Evolutionary conservation across 1,139 yeast genomes (phyloP).

Genomic region (Kluyveromyces sp.): DNA sequence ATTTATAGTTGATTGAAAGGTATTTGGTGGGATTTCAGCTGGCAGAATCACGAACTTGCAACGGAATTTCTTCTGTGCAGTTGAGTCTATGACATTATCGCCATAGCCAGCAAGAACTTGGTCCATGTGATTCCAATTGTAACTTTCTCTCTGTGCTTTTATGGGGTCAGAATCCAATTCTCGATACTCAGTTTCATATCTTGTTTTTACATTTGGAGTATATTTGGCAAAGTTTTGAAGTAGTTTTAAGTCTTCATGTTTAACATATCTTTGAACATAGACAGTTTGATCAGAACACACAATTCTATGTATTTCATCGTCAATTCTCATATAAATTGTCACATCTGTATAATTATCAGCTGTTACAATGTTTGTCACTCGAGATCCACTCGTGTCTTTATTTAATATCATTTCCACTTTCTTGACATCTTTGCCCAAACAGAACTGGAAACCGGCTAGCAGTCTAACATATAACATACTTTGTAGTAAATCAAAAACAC

Average conservation of each 20-base stretch:
- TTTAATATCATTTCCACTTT: slow-evolving; percentile 48
- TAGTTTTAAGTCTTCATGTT: slow-evolving; percentile 26
- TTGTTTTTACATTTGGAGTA: slow-evolving; percentile 53
- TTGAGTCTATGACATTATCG: slow-evolving; percentile 45
- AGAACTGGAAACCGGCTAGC: slow-evolving; percentile 83
- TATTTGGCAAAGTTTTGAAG: slow-evolving; percentile 28
- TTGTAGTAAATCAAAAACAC: slow-evolving; percentile 59
- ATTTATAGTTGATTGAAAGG: slow-evolving; percentile 29
- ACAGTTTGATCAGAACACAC: slow-evolving; percentile 58
- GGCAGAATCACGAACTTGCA: slow-evolving; percentile 83
- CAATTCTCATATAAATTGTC: slow-evolving; percentile 65
- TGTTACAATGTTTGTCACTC: slow-evolving; percentile 19
- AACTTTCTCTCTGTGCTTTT: slow-evolving; percentile 43
- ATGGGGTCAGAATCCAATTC: slow-evolving; percentile 51
- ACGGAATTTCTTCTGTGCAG: slow-evolving; percentile 52
- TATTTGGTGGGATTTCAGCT: slow-evolving; percentile 53
- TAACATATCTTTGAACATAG: slow-evolving; percentile 65
- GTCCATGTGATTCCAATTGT: slow-evolving; percentile 90
- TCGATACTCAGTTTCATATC: slow-evolving; percentile 65
- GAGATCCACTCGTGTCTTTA: slow-evolving; percentile 32
- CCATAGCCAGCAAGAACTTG: slow-evolving; percentile 86
- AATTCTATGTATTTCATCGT: slow-evolving; percentile 79
- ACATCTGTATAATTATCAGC: slow-evolving; percentile 44
- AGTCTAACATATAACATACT: slow-evolving; percentile 84
- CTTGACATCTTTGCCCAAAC: slow-evolving; percentile 60